phyloP scores from a whole-genome alignment of 768 basidiomycete species.

The Cubamyces lactineus region DNA sequence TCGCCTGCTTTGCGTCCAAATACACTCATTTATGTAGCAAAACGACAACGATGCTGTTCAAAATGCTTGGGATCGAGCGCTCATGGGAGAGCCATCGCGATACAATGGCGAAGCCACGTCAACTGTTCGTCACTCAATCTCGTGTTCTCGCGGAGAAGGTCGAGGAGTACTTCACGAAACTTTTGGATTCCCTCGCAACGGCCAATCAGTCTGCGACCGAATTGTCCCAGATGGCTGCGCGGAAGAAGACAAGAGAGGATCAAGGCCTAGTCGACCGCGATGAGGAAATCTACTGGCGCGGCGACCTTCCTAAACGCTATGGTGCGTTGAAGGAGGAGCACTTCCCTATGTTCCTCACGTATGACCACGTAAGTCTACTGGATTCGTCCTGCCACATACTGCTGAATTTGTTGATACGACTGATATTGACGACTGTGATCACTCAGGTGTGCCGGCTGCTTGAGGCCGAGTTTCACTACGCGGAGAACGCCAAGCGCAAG shows the following conservation, averaged over 20 bases:
- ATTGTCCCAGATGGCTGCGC: conserved; percentile 33
- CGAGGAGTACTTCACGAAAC: conserved; percentile 62
- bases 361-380: conserved; percentile 51
- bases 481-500: background rate
- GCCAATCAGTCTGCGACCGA: conserved; percentile 43
- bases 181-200: conserved; percentile 42
- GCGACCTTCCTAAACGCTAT: conserved; percentile 53
- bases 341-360: conserved; percentile 74
- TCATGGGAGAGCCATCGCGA: conserved; percentile 46
- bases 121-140: conserved; percentile 76
- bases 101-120: conserved; percentile 50
- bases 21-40: conserved; percentile 47
- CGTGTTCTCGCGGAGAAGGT: conserved; percentile 68
- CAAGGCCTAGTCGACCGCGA: conserved; percentile 40
- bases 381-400: background rate
- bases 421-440: background rate
- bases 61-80: conserved; percentile 71
- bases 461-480: conserved; percentile 45
- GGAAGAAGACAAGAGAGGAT: conserved; percentile 18
- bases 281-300: conserved; percentile 44
- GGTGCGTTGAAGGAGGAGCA: conserved; percentile 60
- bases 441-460: conserved; percentile 51
- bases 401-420: background rate
- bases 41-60: conserved; percentile 78
- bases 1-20: no score